phyloP scores from a whole-genome alignment of 2,329 filamentous ascomycete species.

The Monilinia vaccinii-corymbosi region DNA sequence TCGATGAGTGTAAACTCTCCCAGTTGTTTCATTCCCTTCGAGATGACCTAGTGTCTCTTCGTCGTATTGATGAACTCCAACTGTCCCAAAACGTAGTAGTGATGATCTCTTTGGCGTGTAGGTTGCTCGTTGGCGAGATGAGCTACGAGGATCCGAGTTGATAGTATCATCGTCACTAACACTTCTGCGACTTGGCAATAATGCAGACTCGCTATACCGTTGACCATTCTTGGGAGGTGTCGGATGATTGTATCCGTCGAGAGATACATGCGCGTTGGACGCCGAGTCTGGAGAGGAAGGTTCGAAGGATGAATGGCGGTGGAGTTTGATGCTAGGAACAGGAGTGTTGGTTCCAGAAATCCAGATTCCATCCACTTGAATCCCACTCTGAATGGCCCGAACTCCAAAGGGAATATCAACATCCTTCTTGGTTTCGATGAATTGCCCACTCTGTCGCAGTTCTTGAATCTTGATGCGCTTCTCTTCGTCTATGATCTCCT shows the following conservation, averaged over 20 bases:
- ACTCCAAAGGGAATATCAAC: slow-evolving; percentile 77
- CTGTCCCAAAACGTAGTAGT: slow-evolving; percentile 27
- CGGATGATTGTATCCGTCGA: neutral
- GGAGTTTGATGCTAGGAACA: slow-evolving; percentile 17
- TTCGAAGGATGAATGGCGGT: slow-evolving; percentile 12
- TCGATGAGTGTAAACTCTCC: slow-evolving; percentile 17
- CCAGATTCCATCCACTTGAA: slow-evolving; percentile 82
- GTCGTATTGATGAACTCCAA: slow-evolving; percentile 21
- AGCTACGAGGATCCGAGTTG: neutral
- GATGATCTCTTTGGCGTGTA: slow-evolving; percentile 31
- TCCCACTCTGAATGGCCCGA: slow-evolving; percentile 71
- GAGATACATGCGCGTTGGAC: slow-evolving; percentile 3
- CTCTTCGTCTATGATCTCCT: slow-evolving; percentile 58
- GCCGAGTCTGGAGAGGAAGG: neutral
- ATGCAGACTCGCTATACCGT: neutral
- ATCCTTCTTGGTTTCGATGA: slow-evolving; percentile 27
- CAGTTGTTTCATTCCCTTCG: slow-evolving; percentile 17
- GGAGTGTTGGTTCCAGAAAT: slow-evolving; percentile 34
- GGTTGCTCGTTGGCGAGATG: slow-evolving; percentile 14
- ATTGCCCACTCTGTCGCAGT: slow-evolving; percentile 43
- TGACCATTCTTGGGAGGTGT: neutral
- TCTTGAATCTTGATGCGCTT: slow-evolving; percentile 46
- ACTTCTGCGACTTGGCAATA: slow-evolving; percentile 4
- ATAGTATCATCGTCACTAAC: slow-evolving; percentile 6
- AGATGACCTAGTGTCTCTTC: slow-evolving; percentile 23